Percentiles rank a stretch among this genome's conserved stretches.
Conservation (phyloP, 768 basidiomycete genomes). For the Trametes coccinea region DNA sequence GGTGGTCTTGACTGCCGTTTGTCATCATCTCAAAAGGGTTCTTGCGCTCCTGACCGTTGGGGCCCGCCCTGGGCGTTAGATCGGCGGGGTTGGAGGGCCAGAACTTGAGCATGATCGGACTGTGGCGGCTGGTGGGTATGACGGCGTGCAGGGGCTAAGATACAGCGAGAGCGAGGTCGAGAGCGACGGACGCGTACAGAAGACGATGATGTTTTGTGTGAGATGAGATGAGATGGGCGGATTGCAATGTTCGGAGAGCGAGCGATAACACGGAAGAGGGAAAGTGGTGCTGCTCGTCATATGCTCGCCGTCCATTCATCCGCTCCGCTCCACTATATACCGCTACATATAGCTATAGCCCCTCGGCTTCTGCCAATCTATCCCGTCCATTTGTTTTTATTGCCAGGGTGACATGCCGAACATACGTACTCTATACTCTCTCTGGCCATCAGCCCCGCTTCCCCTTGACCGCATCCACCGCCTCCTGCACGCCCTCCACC, state of each 20-base stretch:
- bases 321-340: constrained; percentile 1
- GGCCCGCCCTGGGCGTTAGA: constrained; percentile 55
- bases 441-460: background rate
- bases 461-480: constrained; percentile 4
- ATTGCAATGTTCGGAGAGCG: background rate
- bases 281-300: background rate
- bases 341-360: no score
- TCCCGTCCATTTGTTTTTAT: background rate
- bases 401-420: background rate
- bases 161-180: constrained; percentile 3
- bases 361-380: no score
- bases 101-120: constrained; percentile 58
- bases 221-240: background rate
- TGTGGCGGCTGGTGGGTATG: background rate
- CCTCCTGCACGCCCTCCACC: constrained; percentile 11
- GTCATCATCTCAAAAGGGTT: constrained; percentile 63
- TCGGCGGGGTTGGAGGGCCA: constrained; percentile 52
- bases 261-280: background rate
- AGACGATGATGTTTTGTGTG: background rate
- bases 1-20: constrained; percentile 36
- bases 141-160: background rate
- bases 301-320: constrained; percentile 3
- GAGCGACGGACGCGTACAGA: background rate
- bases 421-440: background rate
- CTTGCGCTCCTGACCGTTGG: constrained; percentile 43